A percentile compares a stretch with the other conserved stretches of the same genome.
phyloP scores from a whole-genome alignment of 192 early-diverging fungal genomes.

The Irineochytrium annulatum region DNA sequence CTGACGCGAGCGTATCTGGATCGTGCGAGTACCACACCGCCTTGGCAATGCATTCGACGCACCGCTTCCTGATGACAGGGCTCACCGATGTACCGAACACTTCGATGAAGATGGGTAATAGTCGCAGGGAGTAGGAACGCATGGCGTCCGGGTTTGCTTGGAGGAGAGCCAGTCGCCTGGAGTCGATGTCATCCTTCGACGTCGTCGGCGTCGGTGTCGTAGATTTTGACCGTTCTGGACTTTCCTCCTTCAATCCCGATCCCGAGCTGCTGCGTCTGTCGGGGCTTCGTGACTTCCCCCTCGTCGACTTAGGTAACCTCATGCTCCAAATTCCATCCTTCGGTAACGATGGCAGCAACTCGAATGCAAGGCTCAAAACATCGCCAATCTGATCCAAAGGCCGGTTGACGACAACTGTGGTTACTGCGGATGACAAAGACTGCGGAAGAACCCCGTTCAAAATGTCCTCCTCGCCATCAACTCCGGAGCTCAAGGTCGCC shows the following conservation, averaged over 20 bases:
- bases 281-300: conserved; percentile 9
- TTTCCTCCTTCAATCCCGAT: no score
- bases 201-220: conserved; percentile 1
- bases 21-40: conserved; percentile 42
- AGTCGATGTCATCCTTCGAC: conserved; percentile 4
- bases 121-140: conserved; percentile 29
- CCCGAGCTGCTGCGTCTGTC: conserved; percentile 7
- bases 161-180: not conserved
- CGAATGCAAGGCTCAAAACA: conserved; percentile 52
- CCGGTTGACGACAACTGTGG: conserved; percentile 21
- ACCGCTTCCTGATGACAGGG: conserved; percentile 46
- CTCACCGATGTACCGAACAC: conserved; percentile 69
- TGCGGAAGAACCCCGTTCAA: no score
- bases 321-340: conserved; percentile 38
- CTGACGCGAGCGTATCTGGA: conserved; percentile 33
- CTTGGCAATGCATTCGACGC: conserved; percentile 55
- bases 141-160: conserved; percentile 1
- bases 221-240: no score
- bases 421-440: no score
- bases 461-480: no score
- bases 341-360: conserved; percentile 59
- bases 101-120: conserved; percentile 69
- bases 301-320: conserved; percentile 4
- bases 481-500: no score
- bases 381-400: conserved; percentile 53